These are phyloP conservation scores for Davidsoniella australis DNA, from an alignment of 2,329 filamentous ascomycete species.

Conservation along the genomic window DNA sequence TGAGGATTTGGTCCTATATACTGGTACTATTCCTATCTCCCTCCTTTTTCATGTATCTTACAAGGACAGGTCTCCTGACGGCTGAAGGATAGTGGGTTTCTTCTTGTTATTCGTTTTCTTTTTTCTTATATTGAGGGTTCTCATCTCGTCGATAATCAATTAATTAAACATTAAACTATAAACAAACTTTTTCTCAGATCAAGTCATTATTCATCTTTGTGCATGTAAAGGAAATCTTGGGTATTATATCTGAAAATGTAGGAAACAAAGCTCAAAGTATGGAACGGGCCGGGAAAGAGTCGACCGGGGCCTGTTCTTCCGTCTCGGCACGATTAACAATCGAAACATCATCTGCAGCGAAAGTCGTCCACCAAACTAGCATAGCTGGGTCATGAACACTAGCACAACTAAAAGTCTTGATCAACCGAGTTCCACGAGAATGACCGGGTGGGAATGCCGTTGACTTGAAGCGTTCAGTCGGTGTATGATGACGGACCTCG, in stretches of 20 bases:
- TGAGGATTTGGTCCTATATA: not conserved
- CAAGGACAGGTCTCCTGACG: too few species aligned
- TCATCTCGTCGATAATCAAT: too few species aligned
- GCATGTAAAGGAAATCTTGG: too few species aligned
- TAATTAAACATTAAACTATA: too few species aligned
- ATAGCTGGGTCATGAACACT: not conserved
- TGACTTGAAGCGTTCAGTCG: not conserved
- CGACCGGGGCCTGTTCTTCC: constrained; percentile 3
- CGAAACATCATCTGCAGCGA: constrained; percentile 8
- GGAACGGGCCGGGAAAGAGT: not conserved
- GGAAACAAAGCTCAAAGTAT: not conserved
- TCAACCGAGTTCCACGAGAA: not conserved
- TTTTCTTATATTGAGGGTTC: too few species aligned
- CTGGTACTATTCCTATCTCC: too few species aligned
- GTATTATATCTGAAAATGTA: too few species aligned
- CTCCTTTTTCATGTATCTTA: too few species aligned
- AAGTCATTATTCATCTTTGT: too few species aligned
- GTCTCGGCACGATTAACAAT: not conserved
- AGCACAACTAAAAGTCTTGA: constrained; percentile 5
- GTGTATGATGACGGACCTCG: not conserved
- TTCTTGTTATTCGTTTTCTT: too few species aligned
- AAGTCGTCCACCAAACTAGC: constrained; percentile 11
- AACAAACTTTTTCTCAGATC: too few species aligned
- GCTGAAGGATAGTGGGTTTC: too few species aligned
- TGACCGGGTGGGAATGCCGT: constrained; percentile 5